Percentiles rank a stretch among this genome's conserved stretches.
phyloP scores from a whole-genome alignment of 441 rosid species.

The Bocquillonia castaneifolia region DNA sequence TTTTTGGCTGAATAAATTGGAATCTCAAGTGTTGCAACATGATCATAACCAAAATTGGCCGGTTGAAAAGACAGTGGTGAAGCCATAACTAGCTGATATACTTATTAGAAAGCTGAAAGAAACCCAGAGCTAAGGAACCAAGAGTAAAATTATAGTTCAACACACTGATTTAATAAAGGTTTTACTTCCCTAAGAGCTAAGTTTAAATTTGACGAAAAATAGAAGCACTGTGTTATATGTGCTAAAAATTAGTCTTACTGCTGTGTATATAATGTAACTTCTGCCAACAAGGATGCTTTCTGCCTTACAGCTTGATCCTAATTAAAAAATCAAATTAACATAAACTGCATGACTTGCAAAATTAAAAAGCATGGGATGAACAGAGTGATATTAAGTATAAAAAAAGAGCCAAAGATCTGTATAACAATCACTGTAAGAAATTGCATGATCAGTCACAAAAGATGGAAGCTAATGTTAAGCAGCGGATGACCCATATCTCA shows the following conservation, averaged over 20 bases:
- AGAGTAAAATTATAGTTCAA: no score
- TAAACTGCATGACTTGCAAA: not conserved
- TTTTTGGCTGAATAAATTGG: slow-evolving; percentile 58
- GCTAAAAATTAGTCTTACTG: slow-evolving; percentile 33
- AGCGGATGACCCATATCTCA: no score
- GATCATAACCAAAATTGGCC: slow-evolving; percentile 60
- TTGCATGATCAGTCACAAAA: no score
- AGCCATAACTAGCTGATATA: slow-evolving; percentile 27
- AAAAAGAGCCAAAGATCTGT: not conserved
- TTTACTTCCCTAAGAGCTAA: not conserved
- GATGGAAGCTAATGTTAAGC: no score
- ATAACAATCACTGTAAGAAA: not conserved
- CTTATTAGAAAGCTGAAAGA: not conserved
- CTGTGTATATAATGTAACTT: slow-evolving; percentile 42
- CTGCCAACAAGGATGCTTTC: slow-evolving; percentile 39
- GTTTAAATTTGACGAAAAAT: not conserved
- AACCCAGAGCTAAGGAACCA: no score
- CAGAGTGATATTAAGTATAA: not conserved
- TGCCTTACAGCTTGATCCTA: slow-evolving; percentile 54
- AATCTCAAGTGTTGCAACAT: slow-evolving; percentile 66
- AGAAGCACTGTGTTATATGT: not conserved
- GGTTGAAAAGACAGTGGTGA: slow-evolving; percentile 84
- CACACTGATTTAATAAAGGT: no score
- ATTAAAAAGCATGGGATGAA: not conserved
- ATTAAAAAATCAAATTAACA: not conserved